A percentile compares a stretch with the other conserved stretches of the same genome.
phyloP scores from a whole-genome alignment of 1,139 yeast genomes.

The Protomyces arabidopsidicola region DNA sequence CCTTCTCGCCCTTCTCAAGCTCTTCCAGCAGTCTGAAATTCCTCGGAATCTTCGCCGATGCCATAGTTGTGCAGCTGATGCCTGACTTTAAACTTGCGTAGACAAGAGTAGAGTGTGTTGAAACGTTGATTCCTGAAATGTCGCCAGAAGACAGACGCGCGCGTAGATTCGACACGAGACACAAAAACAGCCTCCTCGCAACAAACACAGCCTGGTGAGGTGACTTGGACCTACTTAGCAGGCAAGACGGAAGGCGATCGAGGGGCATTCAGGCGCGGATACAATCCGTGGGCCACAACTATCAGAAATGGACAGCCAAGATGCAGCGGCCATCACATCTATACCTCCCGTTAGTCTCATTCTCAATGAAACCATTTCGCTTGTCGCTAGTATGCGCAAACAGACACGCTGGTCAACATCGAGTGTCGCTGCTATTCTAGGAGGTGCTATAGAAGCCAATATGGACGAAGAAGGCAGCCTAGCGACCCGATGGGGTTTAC shows the following conservation, averaged over 20 bases:
- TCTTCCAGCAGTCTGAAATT: constrained; percentile 29
- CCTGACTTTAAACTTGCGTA: no score
- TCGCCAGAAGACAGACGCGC: no score
- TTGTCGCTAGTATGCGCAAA: constrained; percentile 89
- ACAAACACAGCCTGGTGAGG: no score
- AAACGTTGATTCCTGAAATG: no score
- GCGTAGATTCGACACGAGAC: no score
- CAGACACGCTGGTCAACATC: constrained; percentile 73
- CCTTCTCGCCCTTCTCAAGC: constrained; percentile 94
- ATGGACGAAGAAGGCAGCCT: constrained; percentile 41
- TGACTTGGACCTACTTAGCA: no score
- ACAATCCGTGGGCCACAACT: no score
- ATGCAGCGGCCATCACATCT: constrained; percentile 35
- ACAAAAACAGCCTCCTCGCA: no score
- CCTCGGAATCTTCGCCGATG: constrained; percentile 26
- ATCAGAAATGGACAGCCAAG: no score
- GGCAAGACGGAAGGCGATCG: no score
- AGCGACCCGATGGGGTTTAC: constrained; percentile 37
- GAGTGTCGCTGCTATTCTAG: constrained; percentile 83
- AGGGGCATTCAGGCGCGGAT: no score
- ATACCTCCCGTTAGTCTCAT: constrained; percentile 79
- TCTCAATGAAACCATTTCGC: constrained; percentile 79
- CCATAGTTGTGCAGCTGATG: background rate
- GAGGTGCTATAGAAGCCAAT: constrained; percentile 47
- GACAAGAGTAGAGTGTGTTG: no score